These are phyloP conservation scores for Fraxinus floribunda DNA, from an alignment of 305 asterid genomes.

Conservation along the genomic window DNA sequence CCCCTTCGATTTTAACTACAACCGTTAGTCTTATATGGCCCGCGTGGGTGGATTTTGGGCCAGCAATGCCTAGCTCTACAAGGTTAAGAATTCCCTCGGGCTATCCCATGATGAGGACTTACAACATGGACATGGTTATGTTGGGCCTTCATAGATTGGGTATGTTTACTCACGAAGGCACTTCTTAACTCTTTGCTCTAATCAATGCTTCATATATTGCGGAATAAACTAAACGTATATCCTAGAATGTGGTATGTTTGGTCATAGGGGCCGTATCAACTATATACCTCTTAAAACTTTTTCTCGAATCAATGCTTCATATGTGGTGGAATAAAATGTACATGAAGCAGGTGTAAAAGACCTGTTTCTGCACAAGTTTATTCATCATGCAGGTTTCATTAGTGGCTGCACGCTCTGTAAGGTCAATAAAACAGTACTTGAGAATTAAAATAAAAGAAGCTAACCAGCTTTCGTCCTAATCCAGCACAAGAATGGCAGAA, in stretches of 20 bases:
- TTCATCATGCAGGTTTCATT: not conserved
- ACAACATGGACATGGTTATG: not conserved
- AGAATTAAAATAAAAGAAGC: not conserved
- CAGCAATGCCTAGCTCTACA: not conserved
- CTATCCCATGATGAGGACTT: not conserved
- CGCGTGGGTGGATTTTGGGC: not conserved
- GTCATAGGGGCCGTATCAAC: not conserved
- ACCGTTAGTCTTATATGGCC: not conserved
- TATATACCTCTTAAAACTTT: not conserved
- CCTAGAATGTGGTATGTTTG: not conserved
- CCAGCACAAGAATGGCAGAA: slow-evolving; percentile 40
- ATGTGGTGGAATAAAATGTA: not conserved
- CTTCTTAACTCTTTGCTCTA: not conserved
- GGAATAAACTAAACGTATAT: not conserved
- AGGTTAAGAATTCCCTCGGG: not conserved
- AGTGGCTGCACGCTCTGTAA: not conserved
- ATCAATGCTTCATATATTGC: not conserved
- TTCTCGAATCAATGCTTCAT: not conserved
- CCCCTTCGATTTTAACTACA: not conserved
- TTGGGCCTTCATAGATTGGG: not conserved
- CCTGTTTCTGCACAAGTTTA: not conserved
- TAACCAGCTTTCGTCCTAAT: not conserved
- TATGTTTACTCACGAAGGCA: not conserved
- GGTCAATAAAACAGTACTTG: not conserved
- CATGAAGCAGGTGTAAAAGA: not conserved